Conservation (phyloP, 768 basidiomycete species). For the Gloeostereum incarnatum region DNA sequence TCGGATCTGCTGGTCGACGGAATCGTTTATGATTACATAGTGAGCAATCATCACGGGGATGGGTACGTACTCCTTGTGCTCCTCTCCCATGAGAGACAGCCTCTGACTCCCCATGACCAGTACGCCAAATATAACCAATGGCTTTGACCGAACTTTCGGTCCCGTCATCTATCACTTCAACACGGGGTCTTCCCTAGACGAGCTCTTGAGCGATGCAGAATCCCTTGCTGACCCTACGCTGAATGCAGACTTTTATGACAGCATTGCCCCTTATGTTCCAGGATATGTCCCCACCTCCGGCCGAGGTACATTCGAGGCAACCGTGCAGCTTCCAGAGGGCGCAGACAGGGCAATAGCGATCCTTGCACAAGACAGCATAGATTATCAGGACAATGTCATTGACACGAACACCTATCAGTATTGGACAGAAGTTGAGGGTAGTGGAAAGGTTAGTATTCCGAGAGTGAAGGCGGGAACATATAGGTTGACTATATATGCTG, state of each 20-base stretch:
- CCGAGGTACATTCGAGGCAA: conserved; percentile 12
- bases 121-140: conserved; percentile 16
- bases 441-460: conserved; percentile 10
- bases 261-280: conserved; percentile 14
- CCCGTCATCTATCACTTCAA: conserved; percentile 3
- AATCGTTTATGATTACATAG: conserved; percentile 1
- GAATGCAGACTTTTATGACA: conserved; percentile 19
- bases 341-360: conserved; percentile 12
- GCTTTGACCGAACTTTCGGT: conserved; percentile 19
- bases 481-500: conserved; percentile 14
- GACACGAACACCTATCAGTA: conserved; percentile 16
- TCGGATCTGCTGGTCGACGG: conserved; percentile 6
- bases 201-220: conserved; percentile 15
- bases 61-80: too few species aligned
- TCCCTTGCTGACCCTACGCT: conserved; percentile 13
- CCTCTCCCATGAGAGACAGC: not conserved
- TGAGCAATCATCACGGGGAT: conserved; percentile 9
- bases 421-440: conserved; percentile 11
- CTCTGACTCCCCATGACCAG: not conserved
- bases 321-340: conserved; percentile 9
- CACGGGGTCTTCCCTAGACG: conserved; percentile 1
- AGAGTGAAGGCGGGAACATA: conserved; percentile 18
- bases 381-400: conserved; percentile 13
- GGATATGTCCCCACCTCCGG: conserved; percentile 12
- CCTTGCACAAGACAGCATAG: conserved; percentile 14